Percentiles rank a stretch among this genome's conserved stretches.
These are phyloP conservation scores for Gossypium longicalyx DNA, from an alignment of 345 rosid species.

Conservation along the genomic window DNA sequence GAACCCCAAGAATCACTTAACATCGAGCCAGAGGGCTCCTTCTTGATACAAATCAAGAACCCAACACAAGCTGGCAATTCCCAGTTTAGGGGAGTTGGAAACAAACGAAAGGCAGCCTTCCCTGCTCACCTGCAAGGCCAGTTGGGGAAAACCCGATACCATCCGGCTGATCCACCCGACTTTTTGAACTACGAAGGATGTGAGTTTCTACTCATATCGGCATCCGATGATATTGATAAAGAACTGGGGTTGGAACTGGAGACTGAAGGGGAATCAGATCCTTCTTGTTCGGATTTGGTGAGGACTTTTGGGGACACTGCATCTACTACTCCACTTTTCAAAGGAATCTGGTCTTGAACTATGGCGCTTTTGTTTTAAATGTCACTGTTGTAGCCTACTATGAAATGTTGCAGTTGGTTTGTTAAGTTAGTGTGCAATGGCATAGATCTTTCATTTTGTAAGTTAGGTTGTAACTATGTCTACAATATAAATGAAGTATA, in stretches of 20 bases:
- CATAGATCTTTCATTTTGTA: neutral
- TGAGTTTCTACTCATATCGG: slow-evolving; percentile 63
- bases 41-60: slow-evolving; percentile 62
- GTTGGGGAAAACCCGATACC: slow-evolving; percentile 40
- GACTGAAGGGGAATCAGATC: slow-evolving; percentile 35
- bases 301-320: slow-evolving; percentile 54
- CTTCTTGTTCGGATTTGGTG: slow-evolving; percentile 49
- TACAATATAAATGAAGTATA: no score
- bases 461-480: neutral
- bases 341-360: slow-evolving; percentile 56
- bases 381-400: neutral
- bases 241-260: slow-evolving; percentile 64
- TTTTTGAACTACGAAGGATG: slow-evolving; percentile 75
- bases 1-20: slow-evolving; percentile 67
- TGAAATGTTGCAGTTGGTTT: neutral
- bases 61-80: slow-evolving; percentile 38
- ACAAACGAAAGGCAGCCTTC: slow-evolving; percentile 55
- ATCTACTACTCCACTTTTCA: slow-evolving; percentile 39
- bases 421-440: neutral
- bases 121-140: slow-evolving; percentile 66
- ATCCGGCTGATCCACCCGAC: slow-evolving; percentile 64
- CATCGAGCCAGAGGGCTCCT: slow-evolving; percentile 64
- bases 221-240: slow-evolving; percentile 55
- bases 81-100: slow-evolving; percentile 47
- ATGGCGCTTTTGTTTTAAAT: neutral